Percentiles rank a stretch among this genome's conserved stretches.
Conservation (phyloP, 2,329 filamentous ascomycete species). For the Curvularia verruculosa region DNA sequence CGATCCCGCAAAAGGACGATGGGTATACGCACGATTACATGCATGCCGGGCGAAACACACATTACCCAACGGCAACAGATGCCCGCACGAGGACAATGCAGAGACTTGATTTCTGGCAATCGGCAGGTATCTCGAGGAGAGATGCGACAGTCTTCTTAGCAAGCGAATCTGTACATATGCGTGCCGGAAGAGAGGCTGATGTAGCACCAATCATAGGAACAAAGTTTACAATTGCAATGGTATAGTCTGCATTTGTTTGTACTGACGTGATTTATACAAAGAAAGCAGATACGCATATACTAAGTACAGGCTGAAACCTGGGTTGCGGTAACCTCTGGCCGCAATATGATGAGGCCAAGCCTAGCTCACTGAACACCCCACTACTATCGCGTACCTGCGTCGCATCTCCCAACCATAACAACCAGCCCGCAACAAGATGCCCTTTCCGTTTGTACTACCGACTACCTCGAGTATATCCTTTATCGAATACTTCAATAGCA, state of each 20-base stretch:
- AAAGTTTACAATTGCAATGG: conserved; percentile 14
- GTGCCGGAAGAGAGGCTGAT: conserved; percentile 23
- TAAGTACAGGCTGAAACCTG: not conserved
- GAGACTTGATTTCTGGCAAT: conserved; percentile 18
- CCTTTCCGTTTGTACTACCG: conserved; percentile 84
- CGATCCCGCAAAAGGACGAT: not conserved
- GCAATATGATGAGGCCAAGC: conserved; percentile 31
- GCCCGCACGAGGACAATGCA: conserved; percentile 13
- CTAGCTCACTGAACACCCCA: conserved; percentile 27
- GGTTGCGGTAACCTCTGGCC: not conserved
- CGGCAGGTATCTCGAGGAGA: conserved; percentile 8
- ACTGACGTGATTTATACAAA: conserved; percentile 10
- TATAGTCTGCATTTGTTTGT: conserved; percentile 2
- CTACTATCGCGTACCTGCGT: conserved; percentile 37
- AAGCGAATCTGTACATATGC: conserved; percentile 42
- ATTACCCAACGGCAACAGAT: conserved; percentile 2
- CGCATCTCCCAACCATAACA: conserved; percentile 22
- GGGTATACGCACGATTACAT: conserved; percentile 4
- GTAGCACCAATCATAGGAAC: conserved; percentile 10
- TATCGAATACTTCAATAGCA: conserved; percentile 74
- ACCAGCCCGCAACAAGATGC: conserved; percentile 64
- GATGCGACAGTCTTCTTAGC: conserved; percentile 21
- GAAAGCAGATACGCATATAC: not conserved
- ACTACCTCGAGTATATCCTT: conserved; percentile 90
- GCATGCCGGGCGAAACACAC: conserved; percentile 2